Evolutionary conservation across 225 moss, liverwort and hornwort species (phyloP).

Genomic region (Marchantia paleacea): DNA sequence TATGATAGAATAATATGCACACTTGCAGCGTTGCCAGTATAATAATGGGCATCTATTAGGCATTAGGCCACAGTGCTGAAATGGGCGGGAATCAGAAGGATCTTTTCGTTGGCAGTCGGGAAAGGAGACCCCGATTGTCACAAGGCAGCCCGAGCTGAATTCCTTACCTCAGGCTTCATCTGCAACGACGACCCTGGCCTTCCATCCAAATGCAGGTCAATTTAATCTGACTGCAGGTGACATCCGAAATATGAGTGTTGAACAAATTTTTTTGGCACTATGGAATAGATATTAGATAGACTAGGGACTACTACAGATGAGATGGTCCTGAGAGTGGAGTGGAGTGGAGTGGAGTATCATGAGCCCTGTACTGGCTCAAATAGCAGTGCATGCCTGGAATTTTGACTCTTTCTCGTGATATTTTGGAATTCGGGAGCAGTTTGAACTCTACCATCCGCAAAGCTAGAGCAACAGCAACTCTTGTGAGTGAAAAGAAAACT

Average conservation of each 20-base stretch:
- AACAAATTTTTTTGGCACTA: background rate
- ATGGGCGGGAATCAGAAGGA: background rate
- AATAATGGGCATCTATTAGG: background rate
- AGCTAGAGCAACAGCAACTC: background rate
- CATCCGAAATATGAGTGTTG: background rate
- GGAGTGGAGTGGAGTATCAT: background rate
- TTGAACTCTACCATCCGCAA: background rate
- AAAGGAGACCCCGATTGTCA: background rate
- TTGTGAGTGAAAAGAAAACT: background rate
- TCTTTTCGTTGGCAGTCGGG: background rate
- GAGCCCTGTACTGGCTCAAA: background rate
- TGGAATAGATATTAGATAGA: too few species aligned
- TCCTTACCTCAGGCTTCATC: background rate
- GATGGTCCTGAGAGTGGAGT: background rate
- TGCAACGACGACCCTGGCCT: background rate
- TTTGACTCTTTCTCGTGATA: background rate
- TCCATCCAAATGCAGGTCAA: background rate
- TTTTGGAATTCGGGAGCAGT: background rate
- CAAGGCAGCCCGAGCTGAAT: background rate
- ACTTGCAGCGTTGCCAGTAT: background rate
- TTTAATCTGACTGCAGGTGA: background rate
- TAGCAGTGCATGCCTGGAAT: background rate
- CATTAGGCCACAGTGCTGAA: background rate
- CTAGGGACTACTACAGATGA: background rate
- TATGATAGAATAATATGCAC: background rate